Base-by-base conservation (phyloP, 352 stramenopile genomes). In the Phytophthora boehmeriae region DNA sequence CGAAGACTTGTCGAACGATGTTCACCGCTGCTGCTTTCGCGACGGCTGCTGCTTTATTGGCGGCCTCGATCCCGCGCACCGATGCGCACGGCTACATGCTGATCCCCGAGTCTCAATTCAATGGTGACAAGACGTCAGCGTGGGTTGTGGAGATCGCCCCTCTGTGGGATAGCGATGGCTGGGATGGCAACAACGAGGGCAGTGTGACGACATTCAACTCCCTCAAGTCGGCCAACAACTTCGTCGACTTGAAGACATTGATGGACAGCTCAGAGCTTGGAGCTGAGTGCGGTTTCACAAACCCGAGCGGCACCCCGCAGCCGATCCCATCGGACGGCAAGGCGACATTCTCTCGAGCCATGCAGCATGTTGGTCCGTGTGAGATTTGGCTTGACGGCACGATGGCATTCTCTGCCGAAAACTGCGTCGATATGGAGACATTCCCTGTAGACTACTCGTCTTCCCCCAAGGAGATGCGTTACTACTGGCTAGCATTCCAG, bases 401-500 rank as follows among this genome's bases (percentile, higher is more conserved):
- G 34, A 73, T 57, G 50, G 71, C 76, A 39, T 38, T 78, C 27
- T 51, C 45, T 19, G 39, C 76, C 10, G 63, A 76, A 23, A 55
- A 79, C 36, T 79, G 71, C 46, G 54, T 68, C 28, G 63, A 76
- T 51, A 71, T 77, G 51, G 73, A 77, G 53, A 74, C 68, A 3
- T 75, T 79, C 41, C 63, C 66, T 2, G 57, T 79, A 35, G 71
- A 79, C 63, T 78, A 78, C 34, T 78, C 71, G 30, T 59, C 57
- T 27, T 78, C 66, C 44, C 76, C 67, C 64, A 75, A 62, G 49
- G 47, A 66, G 54, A 74, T 78, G 67, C 66, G 62, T 22, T 78
- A 76, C 60, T 78, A 76, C 66, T 76, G 67, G 66, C 59, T 78
- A 36, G 71, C 71, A 3, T 73, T 78, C 50, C 71, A 78, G 54